Conservation (phyloP, 73 alveolate species). For the Tetrahymena malaccensis region DNA sequence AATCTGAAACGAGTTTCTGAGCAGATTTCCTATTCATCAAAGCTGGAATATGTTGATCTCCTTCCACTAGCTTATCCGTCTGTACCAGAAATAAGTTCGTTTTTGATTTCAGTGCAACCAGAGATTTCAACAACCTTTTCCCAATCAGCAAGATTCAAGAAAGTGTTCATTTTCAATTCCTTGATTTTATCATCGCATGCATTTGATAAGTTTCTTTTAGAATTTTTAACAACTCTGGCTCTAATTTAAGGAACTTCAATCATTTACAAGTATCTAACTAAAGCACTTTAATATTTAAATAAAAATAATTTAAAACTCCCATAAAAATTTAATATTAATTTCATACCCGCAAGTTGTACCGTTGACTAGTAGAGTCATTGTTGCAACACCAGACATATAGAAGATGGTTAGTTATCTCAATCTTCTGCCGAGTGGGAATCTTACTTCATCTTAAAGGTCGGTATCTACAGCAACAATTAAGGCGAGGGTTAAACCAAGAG, state of each 20-base stretch:
- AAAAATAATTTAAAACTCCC: background rate
- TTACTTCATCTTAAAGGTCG: constrained; percentile 16
- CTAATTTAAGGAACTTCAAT: constrained; percentile 20
- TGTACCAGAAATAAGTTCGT: background rate
- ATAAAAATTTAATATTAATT: background rate
- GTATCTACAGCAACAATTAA: constrained; percentile 42
- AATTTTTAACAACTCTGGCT: constrained; percentile 11
- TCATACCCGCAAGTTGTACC: constrained; percentile 38
- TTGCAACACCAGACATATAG: constrained; percentile 62
- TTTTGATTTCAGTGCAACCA: constrained; percentile 7
- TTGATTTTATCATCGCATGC: constrained; percentile 12
- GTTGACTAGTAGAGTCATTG: constrained; percentile 48
- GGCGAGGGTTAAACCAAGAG: constrained; percentile 53
- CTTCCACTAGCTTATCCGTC: constrained; percentile 2
- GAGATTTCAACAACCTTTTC: constrained; percentile 25
- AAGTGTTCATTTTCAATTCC: constrained; percentile 35
- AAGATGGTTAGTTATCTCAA: constrained; percentile 33
- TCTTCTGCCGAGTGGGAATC: constrained; percentile 2
- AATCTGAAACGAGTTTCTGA: constrained; percentile 49
- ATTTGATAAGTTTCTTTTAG: constrained; percentile 1
- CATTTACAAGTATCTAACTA: constrained; percentile 26
- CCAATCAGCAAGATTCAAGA: constrained; percentile 51
- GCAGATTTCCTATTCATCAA: constrained; percentile 30
- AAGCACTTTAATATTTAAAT: background rate
- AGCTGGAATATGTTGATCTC: constrained; percentile 14